Conservation (phyloP, 768 basidiomycete genomes). For the Leccinum obscurum region DNA sequence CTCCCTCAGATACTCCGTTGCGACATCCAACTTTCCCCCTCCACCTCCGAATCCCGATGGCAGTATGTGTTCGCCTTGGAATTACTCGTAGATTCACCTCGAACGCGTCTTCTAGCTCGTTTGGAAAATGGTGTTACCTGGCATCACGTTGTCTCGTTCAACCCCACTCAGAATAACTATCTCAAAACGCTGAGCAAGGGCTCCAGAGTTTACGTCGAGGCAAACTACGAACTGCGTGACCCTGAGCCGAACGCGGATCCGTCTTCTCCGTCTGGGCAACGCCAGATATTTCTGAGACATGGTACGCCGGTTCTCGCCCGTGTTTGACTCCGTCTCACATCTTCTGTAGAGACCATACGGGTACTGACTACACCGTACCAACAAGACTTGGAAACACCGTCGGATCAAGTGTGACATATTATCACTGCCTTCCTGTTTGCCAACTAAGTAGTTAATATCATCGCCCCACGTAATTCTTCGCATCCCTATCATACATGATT, state of each 20-base stretch:
- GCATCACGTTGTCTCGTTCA: constrained; percentile 78
- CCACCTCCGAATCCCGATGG: constrained; percentile 61
- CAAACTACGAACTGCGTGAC: constrained; percentile 73
- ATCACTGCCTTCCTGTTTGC: not conserved
- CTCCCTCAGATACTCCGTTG: constrained; percentile 66
- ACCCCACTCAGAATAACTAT: constrained; percentile 57
- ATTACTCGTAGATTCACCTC: constrained; percentile 1
- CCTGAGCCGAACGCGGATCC: constrained; percentile 67
- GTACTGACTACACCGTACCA: constrained; percentile 41
- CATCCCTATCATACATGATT: constrained; percentile 24
- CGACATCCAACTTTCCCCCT: constrained; percentile 62
- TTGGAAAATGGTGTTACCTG: constrained; percentile 58
- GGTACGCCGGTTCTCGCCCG: constrained; percentile 43
- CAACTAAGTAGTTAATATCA: constrained; percentile 4
- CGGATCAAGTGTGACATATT: constrained; percentile 20
- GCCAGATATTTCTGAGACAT: constrained; percentile 81
- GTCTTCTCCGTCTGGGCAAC: constrained; percentile 66
- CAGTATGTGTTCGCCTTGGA: constrained; percentile 41
- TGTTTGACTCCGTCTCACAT: constrained; percentile 6
- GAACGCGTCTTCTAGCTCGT: constrained; percentile 44
- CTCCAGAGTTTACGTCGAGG: constrained; percentile 77
- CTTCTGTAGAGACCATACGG: constrained; percentile 50
- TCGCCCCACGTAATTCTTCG: not conserved
- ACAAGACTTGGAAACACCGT: constrained; percentile 21
- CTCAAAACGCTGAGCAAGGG: constrained; percentile 70